Evolutionary conservation across 1,284 basidiomycete genomes (phyloP), one percentile per base, ranked within the genome.

Genomic region (Ustilago loliicola): DNA sequence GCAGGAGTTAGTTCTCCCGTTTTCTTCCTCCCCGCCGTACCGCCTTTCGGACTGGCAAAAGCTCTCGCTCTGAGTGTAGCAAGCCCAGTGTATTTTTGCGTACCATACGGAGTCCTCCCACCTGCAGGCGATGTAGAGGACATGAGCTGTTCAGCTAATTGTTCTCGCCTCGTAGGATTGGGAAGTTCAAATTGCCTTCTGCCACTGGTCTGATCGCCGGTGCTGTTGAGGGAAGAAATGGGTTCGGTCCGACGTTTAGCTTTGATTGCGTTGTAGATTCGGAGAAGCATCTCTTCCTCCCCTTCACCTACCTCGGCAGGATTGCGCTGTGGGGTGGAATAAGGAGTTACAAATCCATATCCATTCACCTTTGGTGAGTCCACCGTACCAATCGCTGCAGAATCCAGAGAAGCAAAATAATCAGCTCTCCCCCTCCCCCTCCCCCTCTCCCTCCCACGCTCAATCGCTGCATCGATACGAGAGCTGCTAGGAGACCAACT

Each of bases 401-500:
- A 63, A 7, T 50, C 36, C 25, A 50, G 57, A 0, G 71, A 63
- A 3, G 55, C 36, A 25, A 50, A 21, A 2, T 51, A 64, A 3
- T 61, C 63, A 4, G 60, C 51, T 21, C 67, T 65, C 0, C 69
- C 65, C 34, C 11, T 34, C 32, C 32, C 5, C 32, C 32, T 34
- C 11, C 11, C 11, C 32, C 32, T 6, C 32, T 11, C 11, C 11
- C 80, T 73, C 3, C 36, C 42, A 21, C 42, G 42, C 21, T 45
- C 61, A 19, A 85, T 83, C 7, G 84, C 84, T 0, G 71, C 73
- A 53, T 85, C 83, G 36, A 85, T 56, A 1, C 80, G 66, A 32
- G 79, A 80, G 57, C 81, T 83, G 40, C 70, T 78, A 2, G 80
- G 72, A 9, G 81, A 80, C 66, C 70, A 64, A 23, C 45, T 38